Evolutionary conservation across 257 asterid genomes (phyloP).

Genomic region (Ilex asprella): DNA sequence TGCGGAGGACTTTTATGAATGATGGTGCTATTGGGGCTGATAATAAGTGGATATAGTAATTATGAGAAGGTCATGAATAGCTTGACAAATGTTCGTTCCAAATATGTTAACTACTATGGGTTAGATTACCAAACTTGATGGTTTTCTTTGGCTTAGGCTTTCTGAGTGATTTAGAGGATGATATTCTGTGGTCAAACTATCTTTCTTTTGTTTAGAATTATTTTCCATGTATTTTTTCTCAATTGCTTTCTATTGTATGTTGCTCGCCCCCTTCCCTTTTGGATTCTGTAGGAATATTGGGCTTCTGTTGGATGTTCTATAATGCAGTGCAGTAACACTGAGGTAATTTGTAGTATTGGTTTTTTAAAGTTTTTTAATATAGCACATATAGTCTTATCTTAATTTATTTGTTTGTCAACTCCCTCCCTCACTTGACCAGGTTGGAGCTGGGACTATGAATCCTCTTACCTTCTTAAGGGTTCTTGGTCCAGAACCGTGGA

Average conservation of each 20-base stretch:
- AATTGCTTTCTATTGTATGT: neutral
- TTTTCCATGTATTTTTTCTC: neutral
- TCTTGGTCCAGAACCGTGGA: slow-evolving; percentile 99
- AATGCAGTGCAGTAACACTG: slow-evolving; percentile 99
- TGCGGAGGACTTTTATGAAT: no score
- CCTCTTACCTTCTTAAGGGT: slow-evolving; percentile 92
- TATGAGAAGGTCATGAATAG: no score
- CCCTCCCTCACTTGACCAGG: slow-evolving; percentile 43
- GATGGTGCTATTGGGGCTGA: no score
- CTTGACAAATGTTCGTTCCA: no score
- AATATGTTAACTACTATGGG: no score
- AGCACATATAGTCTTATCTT: neutral
- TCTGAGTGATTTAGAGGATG: neutral
- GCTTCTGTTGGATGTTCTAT: slow-evolving; percentile 96
- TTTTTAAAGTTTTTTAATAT: neutral
- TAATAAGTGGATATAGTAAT: no score
- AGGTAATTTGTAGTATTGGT: slow-evolving; percentile 33
- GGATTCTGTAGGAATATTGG: slow-evolving; percentile 77
- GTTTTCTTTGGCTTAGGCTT: neutral
- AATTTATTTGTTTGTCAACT: neutral
- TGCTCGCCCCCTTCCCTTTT: slow-evolving; percentile 1
- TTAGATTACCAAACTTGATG: neutral
- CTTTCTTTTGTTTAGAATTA: neutral
- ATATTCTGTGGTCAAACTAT: neutral
- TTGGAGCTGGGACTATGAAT: slow-evolving; percentile 99